A percentile compares a stretch with the other conserved stretches of the same genome.
Conservation (phyloP, 2,329 filamentous ascomycete species). For the Massarina eburnea region DNA sequence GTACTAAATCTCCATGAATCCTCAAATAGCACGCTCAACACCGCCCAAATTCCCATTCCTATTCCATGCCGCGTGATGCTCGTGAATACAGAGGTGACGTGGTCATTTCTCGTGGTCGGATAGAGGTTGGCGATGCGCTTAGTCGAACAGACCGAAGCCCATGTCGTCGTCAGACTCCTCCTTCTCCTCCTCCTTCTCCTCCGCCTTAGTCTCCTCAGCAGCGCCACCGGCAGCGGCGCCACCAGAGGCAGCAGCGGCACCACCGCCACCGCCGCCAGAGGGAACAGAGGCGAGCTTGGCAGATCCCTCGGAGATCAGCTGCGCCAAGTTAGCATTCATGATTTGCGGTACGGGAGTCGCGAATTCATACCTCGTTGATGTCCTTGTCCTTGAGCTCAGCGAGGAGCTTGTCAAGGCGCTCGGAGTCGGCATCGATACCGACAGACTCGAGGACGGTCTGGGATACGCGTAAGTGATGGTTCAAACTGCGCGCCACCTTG, state of each 20-base stretch:
- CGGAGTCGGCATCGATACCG: conserved; percentile 86
- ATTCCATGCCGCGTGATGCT: conserved; percentile 35
- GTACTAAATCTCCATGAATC: conserved; percentile 21
- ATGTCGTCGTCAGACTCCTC: conserved; percentile 75
- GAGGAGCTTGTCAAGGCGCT: conserved; percentile 84
- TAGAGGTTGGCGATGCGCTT: conserved; percentile 37
- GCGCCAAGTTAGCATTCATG: conserved; percentile 36
- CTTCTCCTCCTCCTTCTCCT: conserved; percentile 74
- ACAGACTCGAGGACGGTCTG: conserved; percentile 88
- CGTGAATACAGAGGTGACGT: conserved; percentile 29
- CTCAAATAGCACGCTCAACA: conserved; percentile 39
- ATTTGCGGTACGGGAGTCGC: conserved; percentile 34
- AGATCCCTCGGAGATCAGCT: conserved; percentile 91
- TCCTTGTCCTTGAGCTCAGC: conserved; percentile 88
- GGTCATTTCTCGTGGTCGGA: conserved; percentile 32
- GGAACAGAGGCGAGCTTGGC: conserved; percentile 97
- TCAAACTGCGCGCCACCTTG: not conserved
- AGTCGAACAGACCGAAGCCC: conserved; percentile 74
- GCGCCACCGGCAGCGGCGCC: conserved; percentile 69
- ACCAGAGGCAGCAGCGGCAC: conserved; percentile 60
- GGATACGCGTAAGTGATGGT: conserved; percentile 8
- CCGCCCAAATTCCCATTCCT: conserved; percentile 36
- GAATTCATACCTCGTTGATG: conserved; percentile 78
- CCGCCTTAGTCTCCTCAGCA: conserved; percentile 52
- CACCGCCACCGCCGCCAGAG: conserved; percentile 78